Conservation (phyloP, 164 flowering plant species). For the Liriodendron chinense region DNA sequence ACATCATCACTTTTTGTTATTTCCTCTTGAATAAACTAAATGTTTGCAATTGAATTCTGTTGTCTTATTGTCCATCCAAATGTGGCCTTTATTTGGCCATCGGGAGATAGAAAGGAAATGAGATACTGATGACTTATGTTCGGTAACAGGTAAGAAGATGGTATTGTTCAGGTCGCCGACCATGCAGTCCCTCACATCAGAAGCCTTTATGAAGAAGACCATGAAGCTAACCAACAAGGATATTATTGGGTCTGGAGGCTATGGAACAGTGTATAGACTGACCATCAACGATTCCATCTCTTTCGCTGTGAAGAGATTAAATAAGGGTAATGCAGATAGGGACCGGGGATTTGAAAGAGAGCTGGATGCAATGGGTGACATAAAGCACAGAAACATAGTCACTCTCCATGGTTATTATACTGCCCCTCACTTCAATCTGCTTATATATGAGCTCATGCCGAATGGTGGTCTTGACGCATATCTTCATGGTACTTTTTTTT, state of each 20-base stretch:
- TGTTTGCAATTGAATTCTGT: no score
- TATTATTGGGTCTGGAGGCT: constrained; percentile 84
- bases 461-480: constrained; percentile 74
- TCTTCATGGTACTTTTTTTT: constrained; percentile 53
- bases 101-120: not conserved
- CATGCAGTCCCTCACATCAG: constrained; percentile 51
- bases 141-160: constrained; percentile 72
- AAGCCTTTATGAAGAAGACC: constrained; percentile 62
- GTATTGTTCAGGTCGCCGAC: constrained; percentile 70
- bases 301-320: constrained; percentile 78
- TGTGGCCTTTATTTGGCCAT: not conserved
- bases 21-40: no score
- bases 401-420: constrained; percentile 87
- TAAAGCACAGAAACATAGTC: constrained; percentile 86
- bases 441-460: constrained; percentile 92
- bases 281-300: constrained; percentile 45
- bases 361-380: constrained; percentile 87
- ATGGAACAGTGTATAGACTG: constrained; percentile 73
- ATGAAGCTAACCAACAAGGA: constrained; percentile 74
- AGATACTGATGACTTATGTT: not conserved
- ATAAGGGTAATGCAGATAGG: constrained; percentile 58
- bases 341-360: constrained; percentile 91
- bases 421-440: constrained; percentile 71
- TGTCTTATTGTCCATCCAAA: not conserved
- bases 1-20: no score